A percentile compares a stretch with the other conserved stretches of the same genome.
Conservation (phyloP, 345 rosid genomes). For the Melaleuca quinquenervia region DNA sequence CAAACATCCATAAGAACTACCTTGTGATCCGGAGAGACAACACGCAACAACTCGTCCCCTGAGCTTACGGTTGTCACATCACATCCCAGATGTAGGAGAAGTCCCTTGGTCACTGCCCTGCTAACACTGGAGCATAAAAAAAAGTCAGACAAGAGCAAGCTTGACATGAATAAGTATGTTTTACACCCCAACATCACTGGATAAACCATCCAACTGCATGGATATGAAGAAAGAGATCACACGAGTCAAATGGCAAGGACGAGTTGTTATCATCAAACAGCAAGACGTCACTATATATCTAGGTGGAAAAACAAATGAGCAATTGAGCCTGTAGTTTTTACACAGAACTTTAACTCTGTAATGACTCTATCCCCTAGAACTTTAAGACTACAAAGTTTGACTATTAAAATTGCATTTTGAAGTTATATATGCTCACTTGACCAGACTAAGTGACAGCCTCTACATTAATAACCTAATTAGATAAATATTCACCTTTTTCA, state of each 20-base stretch:
- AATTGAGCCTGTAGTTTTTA: not conserved
- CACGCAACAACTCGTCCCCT: constrained; percentile 54
- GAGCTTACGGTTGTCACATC: constrained; percentile 72
- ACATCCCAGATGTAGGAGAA: constrained; percentile 83
- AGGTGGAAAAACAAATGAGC: not conserved
- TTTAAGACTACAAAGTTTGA: not conserved
- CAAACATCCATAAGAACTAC: constrained; percentile 74
- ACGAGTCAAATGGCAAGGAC: not conserved
- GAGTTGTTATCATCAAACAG: not conserved
- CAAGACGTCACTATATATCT: not conserved
- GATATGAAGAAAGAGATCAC: not conserved
- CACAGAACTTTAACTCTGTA: not conserved
- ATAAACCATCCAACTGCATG: not conserved
- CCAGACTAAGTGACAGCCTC: not conserved
- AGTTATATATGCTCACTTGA: not conserved
- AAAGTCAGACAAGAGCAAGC: not conserved
- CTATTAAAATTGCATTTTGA: not conserved
- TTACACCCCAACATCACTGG: not conserved
- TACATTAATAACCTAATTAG: not conserved
- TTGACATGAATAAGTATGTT: not conserved
- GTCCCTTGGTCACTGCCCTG: constrained; percentile 77
- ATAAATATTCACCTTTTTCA: not conserved
- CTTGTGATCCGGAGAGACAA: constrained; percentile 62
- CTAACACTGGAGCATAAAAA: constrained; percentile 43
- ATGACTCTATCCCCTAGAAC: not conserved